Evolutionary conservation across 2,329 filamentous ascomycete species (phyloP), one percentile per base, ranked within the genome.

Genomic region (Exophiala phaeomuriformis): DNA sequence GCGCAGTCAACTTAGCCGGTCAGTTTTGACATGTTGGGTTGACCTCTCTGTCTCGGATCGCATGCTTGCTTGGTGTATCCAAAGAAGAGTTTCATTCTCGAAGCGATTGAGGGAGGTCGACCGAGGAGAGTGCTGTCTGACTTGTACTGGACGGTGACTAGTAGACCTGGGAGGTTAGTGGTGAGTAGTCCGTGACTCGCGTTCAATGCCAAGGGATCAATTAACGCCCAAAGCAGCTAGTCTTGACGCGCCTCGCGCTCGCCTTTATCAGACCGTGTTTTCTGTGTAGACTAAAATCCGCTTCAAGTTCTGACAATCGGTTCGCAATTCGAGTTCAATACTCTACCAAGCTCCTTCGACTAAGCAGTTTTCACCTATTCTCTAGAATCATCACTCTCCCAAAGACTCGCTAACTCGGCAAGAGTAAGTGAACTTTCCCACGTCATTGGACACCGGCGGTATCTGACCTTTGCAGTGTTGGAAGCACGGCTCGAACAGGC

Each of bases 401-500:
- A 45, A 19, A 19, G 1, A 19, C 19, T 19, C 19, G 19, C 19
- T 19, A 19, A 19, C 19, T 3, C 30, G 44, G 12, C 44, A 47
- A 47, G 28, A 47, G 44, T 47, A 36, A 37, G 44, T 47, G 31
- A 2, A 8, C 31, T 6, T 32, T 8, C 31, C 3, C 5, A 5
- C 31, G 27, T n/a, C 10, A 27, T 31, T 9, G 12, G 1, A 32
- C 42, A 31, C 3, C 5, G 28, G 5, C 29, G 5, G 5, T 4
- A 12, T 8, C 44, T 47, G 44, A 47, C 44, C 31, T 35, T 47
- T 9, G 49, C 64, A 83, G 79, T 97, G 91, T 84, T 98, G 77
- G 93, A 98, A 82, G 93, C 93, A 82, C 87, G 90, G 75, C 82
- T 98, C 73, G 87, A 93, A 72, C 90, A 97, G 80, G 91, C 94